Base-by-base conservation (phyloP, 176 grass and related monocot species). In the Aegilops longissima region DNA sequence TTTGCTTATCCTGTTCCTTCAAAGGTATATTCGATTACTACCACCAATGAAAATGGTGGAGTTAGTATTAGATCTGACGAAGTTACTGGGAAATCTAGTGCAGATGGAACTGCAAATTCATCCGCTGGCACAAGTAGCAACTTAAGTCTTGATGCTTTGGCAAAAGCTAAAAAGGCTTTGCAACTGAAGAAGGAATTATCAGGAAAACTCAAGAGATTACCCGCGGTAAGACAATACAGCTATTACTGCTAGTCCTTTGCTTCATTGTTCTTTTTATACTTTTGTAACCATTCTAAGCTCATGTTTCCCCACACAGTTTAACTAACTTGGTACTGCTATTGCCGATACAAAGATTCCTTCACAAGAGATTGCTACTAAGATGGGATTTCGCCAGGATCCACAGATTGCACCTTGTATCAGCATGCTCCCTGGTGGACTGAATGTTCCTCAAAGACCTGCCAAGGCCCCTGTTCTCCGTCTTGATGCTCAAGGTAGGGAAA, bases 21-120 rank as follows among this genome's bases (percentile, higher is more conserved):
- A 88, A 98, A 98, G 97, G 90, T 49, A 98, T 98, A 92, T 76
- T 96, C 90, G 81, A 90, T 94, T 83, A 87, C 79, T 88, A 98
- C 86, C 86, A 94, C 83, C 92, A 96, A 91, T 93, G 92, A 90
- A 94, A 93, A 96, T 87, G 90, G 94, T 83, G 94, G 97, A 85
- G 92, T 95, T 98, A 96, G 94, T 96, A 90, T 96, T 98, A 96
- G 92, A 96, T 96, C 97, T 96, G 94, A 98, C 88, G 92, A 96
- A 85, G 92, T 94, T 98, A 90, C 92, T 93, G 92, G 90, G 87
- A 98, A 98, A 93, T 98, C 90, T 92, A 98, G 97, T 98, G 96
- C 92, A 96, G 94, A 94, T 98, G 93, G 93, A 88, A 85, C 70
- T 85, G 76, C 92, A 93, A 86, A 62, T 54, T 89, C 92, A 88